A percentile compares a stretch with the other conserved stretches of the same genome.
phyloP scores from a whole-genome alignment of 2,329 filamentous ascomycete species.

The Penicillium nordicum region DNA sequence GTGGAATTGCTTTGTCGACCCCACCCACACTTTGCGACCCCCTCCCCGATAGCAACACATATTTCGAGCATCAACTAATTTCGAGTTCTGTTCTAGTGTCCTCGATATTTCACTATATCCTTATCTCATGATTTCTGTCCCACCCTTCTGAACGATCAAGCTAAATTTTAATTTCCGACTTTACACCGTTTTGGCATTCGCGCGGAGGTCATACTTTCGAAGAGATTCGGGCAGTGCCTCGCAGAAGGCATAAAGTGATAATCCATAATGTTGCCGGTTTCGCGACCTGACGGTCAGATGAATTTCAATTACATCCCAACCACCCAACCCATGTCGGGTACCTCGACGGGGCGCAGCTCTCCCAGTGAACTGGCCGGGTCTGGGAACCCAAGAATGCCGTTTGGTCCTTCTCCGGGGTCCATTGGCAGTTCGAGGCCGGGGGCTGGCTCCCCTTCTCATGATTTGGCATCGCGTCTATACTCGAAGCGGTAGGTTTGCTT shows the following conservation, averaged over 20 bases:
- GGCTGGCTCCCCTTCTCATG: slow-evolving; percentile 94
- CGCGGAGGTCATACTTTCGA: slow-evolving; percentile 12
- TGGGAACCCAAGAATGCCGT: slow-evolving; percentile 66
- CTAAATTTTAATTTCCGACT: slow-evolving; percentile 10
- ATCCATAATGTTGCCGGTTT: slow-evolving; percentile 86
- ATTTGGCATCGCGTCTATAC: slow-evolving; percentile 75
- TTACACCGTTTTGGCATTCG: slow-evolving; percentile 7
- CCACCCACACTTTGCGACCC: slow-evolving; percentile 14
- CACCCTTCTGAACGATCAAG: slow-evolving; percentile 19
- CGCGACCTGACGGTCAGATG: slow-evolving; percentile 78
- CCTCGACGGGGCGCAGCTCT: slow-evolving; percentile 75
- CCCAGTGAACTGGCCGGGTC: slow-evolving; percentile 69
- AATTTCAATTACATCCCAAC: slow-evolving; percentile 75
- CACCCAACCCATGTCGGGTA: slow-evolving; percentile 68
- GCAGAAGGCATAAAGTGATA: slow-evolving; percentile 44
- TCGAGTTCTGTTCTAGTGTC: background rate
- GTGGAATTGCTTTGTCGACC: slow-evolving; percentile 18
- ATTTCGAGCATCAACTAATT: slow-evolving; percentile 10
- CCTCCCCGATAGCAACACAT: slow-evolving; percentile 4
- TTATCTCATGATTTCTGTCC: slow-evolving; percentile 4
- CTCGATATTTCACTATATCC: background rate
- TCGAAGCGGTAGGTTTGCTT: slow-evolving; percentile 74
- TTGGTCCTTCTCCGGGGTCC: slow-evolving; percentile 59
- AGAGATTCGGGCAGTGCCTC: slow-evolving; percentile 16
- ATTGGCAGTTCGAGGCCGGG: slow-evolving; percentile 67